phyloP scores from a whole-genome alignment of 2,329 filamentous ascomycete genomes.

The Mollisiaceae sp. region DNA sequence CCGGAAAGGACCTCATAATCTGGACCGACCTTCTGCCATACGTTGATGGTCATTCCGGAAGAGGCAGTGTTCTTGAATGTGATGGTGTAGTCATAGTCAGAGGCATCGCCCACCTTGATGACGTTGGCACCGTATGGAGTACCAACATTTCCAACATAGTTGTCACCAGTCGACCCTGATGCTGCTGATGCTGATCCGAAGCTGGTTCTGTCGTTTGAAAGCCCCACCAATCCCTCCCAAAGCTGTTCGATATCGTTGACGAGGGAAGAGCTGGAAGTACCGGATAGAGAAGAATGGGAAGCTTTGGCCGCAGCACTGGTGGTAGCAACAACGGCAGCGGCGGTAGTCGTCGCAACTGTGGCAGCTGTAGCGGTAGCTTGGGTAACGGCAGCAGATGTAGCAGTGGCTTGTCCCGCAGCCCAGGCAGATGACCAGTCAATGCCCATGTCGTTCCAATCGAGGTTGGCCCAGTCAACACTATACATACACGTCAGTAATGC shows the following conservation, averaged over 20 bases:
- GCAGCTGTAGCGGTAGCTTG: slow-evolving; percentile 5
- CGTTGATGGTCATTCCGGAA: slow-evolving; percentile 37
- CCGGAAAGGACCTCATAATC: too few species aligned
- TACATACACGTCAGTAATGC: slow-evolving; percentile 10
- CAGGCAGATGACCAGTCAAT: slow-evolving; percentile 40
- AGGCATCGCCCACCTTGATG: slow-evolving; percentile 38
- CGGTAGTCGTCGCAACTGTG: slow-evolving; percentile 14
- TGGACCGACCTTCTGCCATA: slow-evolving; percentile 42
- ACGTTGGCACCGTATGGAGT: slow-evolving; percentile 40
- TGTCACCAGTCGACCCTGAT: too few species aligned
- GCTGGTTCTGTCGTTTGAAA: slow-evolving; percentile 29
- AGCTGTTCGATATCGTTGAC: too few species aligned
- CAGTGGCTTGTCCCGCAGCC: slow-evolving; percentile 28
- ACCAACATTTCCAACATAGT: slow-evolving; percentile 37
- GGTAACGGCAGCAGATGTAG: slow-evolving; percentile 13
- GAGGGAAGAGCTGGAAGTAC: slow-evolving; percentile 8
- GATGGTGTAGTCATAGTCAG: slow-evolving; percentile 37
- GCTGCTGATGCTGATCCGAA: slow-evolving; percentile 31
- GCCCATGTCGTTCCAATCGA: slow-evolving; percentile 38
- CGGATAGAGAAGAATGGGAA: slow-evolving; percentile 3
- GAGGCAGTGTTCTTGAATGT: slow-evolving; percentile 39
- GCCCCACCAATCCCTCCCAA: slow-evolving; percentile 32
- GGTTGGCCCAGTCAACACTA: slow-evolving; percentile 33
- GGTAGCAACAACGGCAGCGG: slow-evolving; percentile 9
- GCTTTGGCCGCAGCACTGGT: slow-evolving; percentile 15